Base-by-base conservation (phyloP, 768 basidiomycete genomes). In the Phylloporus sp. region DNA sequence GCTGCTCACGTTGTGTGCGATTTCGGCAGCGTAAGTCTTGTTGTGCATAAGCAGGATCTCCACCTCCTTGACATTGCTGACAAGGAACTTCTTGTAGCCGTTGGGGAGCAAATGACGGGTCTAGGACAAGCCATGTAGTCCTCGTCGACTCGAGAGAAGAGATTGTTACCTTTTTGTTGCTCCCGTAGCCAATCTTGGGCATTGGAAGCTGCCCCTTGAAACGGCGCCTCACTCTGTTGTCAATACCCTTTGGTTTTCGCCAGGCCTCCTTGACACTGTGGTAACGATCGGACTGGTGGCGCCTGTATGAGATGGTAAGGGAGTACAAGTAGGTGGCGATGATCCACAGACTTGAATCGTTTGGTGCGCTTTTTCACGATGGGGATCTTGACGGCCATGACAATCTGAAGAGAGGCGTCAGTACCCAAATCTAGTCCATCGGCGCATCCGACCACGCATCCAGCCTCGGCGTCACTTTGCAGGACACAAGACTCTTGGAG, bases 211-310 rank as follows among this genome's bases (percentile, higher is more conserved):
- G 92, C 45, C 95, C 95, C 78, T 92, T 96, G 79, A 91, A 92
- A 63, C 89, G 84, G 59, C 90, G 82, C 68, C 92, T 79, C 62
- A 96, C 94, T 64, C 94, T 84, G 84, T 98, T 98, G 70, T 98
- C 95, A 62, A 97, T 98, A 90, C 95, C 96, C 84, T 98, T 99
- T 59, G 96, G 96, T 78, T 99, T 99, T 70, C 96, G 81, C 96
- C 96, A 99, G 78, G 90, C 78, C 77, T 96, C 93, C 80, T 95
- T 95, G 59, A 98, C 93, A 57, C 86, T 75, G 69, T 90, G 82
- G 78, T 96, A 98, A 66, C 95, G 88, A 75, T 98, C 95, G 40
- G 92, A 95, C 74, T 98, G 95, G 73, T 98, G 95, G 72, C 95
- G 90, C 80, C 90, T 91, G 67, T 24, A 45, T 27, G 46, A 28